phyloP scores from a whole-genome alignment of 306 rosid genomes.

The Fagus sylvatica region DNA sequence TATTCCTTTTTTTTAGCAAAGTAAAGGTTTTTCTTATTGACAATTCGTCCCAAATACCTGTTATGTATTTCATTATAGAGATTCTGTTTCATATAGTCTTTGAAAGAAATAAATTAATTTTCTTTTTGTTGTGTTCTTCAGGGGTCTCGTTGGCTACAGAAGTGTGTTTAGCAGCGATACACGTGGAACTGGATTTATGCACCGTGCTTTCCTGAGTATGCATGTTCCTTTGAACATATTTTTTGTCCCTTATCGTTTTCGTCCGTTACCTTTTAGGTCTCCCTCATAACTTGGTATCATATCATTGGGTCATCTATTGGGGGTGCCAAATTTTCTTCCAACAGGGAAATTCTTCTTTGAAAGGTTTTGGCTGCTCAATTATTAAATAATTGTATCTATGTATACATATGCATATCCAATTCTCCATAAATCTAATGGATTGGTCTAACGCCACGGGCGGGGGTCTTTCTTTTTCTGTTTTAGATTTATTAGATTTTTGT shows the following conservation, averaged over 20 bases:
- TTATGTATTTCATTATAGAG: not conserved
- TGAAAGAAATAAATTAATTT: not conserved
- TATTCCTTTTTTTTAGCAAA: not conserved
- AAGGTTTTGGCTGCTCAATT: not conserved
- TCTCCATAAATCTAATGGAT: too few relatives aligned
- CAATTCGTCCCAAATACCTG: not conserved
- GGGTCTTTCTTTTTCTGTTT: too few relatives aligned
- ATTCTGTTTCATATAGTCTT: not conserved
- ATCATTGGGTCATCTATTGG: not conserved
- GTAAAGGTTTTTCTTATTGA: not conserved
- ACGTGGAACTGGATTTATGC: constrained; percentile 99
- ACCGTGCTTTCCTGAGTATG: constrained; percentile 91
- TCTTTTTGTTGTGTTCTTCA: constrained; percentile 39
- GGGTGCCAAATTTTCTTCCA: not conserved
- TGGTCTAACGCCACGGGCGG: too few relatives aligned
- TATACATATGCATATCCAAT: not conserved
- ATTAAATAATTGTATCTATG: not conserved
- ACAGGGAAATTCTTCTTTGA: not conserved
- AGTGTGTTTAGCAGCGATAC: constrained; percentile 98
- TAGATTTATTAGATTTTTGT: too few relatives aligned
- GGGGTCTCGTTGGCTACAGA: constrained; percentile 98
- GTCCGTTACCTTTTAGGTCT: not conserved
- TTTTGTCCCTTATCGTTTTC: not conserved
- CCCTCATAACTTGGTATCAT: not conserved
- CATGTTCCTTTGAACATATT: not conserved